Percentiles rank a stretch among this genome's conserved stretches.
Evolutionary conservation across 2,329 filamentous ascomycete genomes (phyloP).

Genomic region (Chrysoporthe puriensis): DNA sequence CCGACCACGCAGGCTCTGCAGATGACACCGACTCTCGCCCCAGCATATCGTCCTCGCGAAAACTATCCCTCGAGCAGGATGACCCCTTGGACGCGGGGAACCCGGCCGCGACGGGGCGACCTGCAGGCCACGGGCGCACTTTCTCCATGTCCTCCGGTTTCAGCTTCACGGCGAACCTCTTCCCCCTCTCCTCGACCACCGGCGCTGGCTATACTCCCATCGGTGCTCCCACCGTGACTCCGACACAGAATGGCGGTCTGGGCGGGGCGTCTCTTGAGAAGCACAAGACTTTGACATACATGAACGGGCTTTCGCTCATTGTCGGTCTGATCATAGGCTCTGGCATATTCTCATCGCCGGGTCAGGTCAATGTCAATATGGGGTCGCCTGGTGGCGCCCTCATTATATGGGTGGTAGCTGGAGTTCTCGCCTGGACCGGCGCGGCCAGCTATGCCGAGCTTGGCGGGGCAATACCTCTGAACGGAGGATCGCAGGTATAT

Average conservation of each 20-base stretch:
- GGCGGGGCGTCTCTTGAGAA: conserved; percentile 87
- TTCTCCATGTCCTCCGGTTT: conserved; percentile 94
- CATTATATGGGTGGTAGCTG: conserved; percentile 89
- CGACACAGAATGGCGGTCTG: conserved; percentile 57
- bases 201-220: conserved; percentile 79
- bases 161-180: conserved; percentile 91
- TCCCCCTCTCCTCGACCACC: conserved; percentile 84
- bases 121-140: conserved; percentile 59
- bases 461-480: conserved; percentile 92
- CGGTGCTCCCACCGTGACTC: conserved; percentile 69
- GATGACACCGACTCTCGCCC: conserved; percentile 74
- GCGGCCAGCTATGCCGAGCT: conserved; percentile 94
- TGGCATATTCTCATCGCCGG: conserved; percentile 93
- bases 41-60: conserved; percentile 90
- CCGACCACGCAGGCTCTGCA: conserved; percentile 63
- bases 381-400: conserved; percentile 89
- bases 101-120: conserved; percentile 50
- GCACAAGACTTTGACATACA: conserved; percentile 91
- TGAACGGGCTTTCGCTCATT: conserved; percentile 90
- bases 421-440: conserved; percentile 94
- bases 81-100: conserved; percentile 73
- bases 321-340: conserved; percentile 94
- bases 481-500: conserved; percentile 93
- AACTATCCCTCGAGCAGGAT: conserved; percentile 84
- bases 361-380: conserved; percentile 87